Percentiles rank a stretch among this genome's conserved stretches.
These are phyloP conservation scores for Saussurea involucrata DNA, from an alignment of 129 eudicot genomes.

Conservation along the genomic window DNA sequence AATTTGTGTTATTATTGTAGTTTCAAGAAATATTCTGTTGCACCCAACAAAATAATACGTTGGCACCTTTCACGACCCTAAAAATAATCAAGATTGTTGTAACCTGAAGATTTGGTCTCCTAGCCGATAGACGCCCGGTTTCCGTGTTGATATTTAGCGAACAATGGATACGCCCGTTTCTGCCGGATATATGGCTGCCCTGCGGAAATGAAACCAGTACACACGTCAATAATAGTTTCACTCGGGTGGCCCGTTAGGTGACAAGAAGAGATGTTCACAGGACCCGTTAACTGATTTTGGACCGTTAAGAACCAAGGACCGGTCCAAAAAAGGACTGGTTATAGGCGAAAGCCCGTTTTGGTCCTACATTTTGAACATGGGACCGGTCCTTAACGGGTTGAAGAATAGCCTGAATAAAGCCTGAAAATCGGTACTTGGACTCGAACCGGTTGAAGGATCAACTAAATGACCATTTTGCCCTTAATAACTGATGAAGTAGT, in stretches of 20 bases:
- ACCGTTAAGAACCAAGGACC: too few species aligned
- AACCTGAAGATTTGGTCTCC: conserved; percentile 99
- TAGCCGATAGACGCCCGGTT: conserved; percentile 93
- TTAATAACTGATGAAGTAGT: too few species aligned
- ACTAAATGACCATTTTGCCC: too few species aligned
- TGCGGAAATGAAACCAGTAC: conserved; percentile 31
- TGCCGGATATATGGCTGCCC: conserved; percentile 81
- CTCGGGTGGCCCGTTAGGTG: background rate
- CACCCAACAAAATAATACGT: too few species aligned
- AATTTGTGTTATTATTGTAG: too few species aligned
- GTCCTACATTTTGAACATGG: background rate
- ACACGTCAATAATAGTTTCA: background rate
- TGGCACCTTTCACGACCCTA: too few species aligned
- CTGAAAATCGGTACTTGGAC: background rate
- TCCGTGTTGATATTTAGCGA: conserved; percentile 93
- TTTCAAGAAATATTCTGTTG: too few species aligned
- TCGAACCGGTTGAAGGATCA: too few species aligned
- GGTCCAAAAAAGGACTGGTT: background rate
- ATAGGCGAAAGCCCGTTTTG: background rate
- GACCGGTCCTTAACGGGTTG: background rate
- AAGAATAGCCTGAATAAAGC: background rate
- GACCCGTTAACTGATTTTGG: too few species aligned
- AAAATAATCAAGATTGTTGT: too few species aligned
- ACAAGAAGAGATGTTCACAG: too few species aligned
- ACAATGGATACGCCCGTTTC: conserved; percentile 88